Conservation (phyloP, 2,329 filamentous ascomycete species). For the Colletotrichum theobromicola region DNA sequence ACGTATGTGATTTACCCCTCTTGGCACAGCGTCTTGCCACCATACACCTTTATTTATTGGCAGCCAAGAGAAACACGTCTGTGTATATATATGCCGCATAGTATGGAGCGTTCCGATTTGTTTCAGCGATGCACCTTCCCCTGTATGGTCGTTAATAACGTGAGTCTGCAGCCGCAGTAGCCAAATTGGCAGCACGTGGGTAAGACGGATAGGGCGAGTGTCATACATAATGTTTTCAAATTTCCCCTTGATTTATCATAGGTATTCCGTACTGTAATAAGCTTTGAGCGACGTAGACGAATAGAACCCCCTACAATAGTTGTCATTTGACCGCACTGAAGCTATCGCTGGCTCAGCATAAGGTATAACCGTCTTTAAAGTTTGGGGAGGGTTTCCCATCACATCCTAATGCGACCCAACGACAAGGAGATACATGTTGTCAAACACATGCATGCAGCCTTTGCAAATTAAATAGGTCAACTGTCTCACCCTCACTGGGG, state of each 20-base stretch:
- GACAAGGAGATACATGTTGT: no score
- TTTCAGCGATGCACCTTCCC: neutral
- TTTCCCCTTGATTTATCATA: fast-evolving
- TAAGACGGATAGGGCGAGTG: fast-evolving
- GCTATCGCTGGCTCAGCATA: fast-evolving
- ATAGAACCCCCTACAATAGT: fast-evolving
- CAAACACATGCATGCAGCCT: no score
- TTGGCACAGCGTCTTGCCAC: neutral
- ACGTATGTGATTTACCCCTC: fast-evolving
- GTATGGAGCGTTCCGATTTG: fast-evolving
- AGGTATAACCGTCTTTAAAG: neutral
- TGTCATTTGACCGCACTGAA: fast-evolving
- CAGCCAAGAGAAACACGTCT: no score
- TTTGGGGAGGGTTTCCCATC: fast-evolving
- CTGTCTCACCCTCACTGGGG: no score
- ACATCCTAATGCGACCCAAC: no score
- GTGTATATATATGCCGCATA: fast-evolving
- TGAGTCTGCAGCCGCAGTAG: fast-evolving
- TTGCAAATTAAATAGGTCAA: no score
- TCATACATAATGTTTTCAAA: fast-evolving
- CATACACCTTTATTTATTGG: fast-evolving
- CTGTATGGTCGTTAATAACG: neutral
- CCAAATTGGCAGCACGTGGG: neutral
- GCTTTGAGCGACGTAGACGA: neutral
- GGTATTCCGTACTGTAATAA: neutral